phyloP scores from a whole-genome alignment of 345 rosid genomes.

The Euphorbia pulcherrima region DNA sequence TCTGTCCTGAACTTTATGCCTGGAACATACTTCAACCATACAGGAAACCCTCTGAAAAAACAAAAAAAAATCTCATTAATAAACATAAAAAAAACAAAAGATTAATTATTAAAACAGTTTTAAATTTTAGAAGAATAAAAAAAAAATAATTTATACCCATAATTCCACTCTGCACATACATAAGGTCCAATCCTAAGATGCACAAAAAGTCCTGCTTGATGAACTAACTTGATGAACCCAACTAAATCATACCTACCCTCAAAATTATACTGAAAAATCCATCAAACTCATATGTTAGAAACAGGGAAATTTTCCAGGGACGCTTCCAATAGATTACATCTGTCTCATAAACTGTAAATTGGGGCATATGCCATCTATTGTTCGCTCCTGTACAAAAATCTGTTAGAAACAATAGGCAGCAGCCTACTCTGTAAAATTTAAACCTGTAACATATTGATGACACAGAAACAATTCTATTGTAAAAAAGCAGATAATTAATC shows the following conservation, averaged over 20 bases:
- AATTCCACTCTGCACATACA: constrained; percentile 29
- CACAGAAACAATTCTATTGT: no score
- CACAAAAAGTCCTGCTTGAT: constrained; percentile 21
- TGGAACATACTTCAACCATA: constrained; percentile 32
- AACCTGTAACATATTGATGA: no score
- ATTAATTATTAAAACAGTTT: background rate
- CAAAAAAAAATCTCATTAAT: no score
- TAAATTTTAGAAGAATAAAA: background rate
- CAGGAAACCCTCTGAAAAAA: constrained; percentile 27
- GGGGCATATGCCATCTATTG: no score
- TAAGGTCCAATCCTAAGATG: constrained; percentile 30
- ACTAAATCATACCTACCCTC: constrained; percentile 30
- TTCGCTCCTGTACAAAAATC: no score
- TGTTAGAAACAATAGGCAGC: no score
- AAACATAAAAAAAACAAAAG: background rate
- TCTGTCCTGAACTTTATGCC: constrained; percentile 29
- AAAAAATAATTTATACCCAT: constrained; percentile 16
- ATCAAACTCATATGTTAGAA: no score
- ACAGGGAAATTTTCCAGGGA: no score
- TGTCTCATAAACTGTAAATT: no score
- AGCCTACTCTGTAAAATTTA: no score
- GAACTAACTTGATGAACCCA: constrained; percentile 22
- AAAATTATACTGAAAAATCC: constrained; percentile 22
- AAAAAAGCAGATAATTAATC: no score
- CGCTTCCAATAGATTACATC: no score